These are phyloP conservation scores for Rhizopus stolonifer DNA, from an alignment of 371 early-diverging fungal genomes.

Conservation along the genomic window DNA sequence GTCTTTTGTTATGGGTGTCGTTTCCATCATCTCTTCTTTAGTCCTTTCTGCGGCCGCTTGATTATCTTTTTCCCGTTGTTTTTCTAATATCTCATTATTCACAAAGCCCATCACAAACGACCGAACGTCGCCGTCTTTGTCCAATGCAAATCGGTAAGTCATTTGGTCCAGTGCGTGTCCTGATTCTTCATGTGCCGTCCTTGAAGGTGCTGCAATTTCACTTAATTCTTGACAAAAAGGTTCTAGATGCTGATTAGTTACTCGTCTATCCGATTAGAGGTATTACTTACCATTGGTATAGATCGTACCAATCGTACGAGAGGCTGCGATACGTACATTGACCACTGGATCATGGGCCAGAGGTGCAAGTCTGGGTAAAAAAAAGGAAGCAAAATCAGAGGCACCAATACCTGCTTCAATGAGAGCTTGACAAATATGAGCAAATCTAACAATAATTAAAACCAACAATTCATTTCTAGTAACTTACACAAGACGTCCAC, in stretches of 20 bases:
- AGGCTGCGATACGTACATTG: slow-evolving; percentile 42
- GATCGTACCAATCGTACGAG: slow-evolving; percentile 26
- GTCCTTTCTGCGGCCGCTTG: slow-evolving; percentile 4
- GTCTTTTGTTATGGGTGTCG: not conserved
- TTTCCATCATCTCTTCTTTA: slow-evolving; percentile 1
- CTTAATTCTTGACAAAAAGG: slow-evolving; percentile 22
- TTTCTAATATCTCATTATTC: slow-evolving; percentile 15
- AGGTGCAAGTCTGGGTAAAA: slow-evolving; percentile 32
- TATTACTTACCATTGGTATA: slow-evolving; percentile 27
- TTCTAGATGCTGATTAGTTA: slow-evolving; percentile 10
- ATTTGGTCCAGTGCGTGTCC: slow-evolving; percentile 24
- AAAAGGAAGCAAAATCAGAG: slow-evolving; percentile 33
- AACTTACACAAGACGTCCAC: slow-evolving; percentile 43
- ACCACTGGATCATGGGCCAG: slow-evolving; percentile 36
- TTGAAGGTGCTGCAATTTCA: slow-evolving; percentile 23
- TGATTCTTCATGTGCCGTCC: slow-evolving; percentile 17
- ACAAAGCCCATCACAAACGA: slow-evolving; percentile 31
- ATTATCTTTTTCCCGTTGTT: slow-evolving; percentile 21
- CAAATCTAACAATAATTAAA: slow-evolving; percentile 21
- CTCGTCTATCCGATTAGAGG: not conserved
- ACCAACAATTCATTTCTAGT: not conserved
- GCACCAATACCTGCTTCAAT: slow-evolving; percentile 30
- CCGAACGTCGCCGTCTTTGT: slow-evolving; percentile 31
- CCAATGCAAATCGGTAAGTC: slow-evolving; percentile 26
- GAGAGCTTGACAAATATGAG: slow-evolving; percentile 37